Percentiles rank a stretch among this genome's conserved stretches.
phyloP scores from a whole-genome alignment of 2,329 filamentous ascomycete species.

The Alternaria incomplexa region DNA sequence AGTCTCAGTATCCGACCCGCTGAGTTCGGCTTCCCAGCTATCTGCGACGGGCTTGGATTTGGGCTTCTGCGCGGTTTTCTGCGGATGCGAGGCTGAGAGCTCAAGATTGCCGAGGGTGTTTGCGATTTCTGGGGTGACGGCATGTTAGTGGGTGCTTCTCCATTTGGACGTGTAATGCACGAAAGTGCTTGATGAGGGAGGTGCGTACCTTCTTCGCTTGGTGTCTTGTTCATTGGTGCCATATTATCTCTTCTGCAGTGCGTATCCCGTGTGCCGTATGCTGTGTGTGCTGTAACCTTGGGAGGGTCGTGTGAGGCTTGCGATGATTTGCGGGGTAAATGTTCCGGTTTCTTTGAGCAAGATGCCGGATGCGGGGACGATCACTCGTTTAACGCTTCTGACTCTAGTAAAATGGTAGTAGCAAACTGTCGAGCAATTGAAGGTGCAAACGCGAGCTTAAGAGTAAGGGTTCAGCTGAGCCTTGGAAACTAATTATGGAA shows the following conservation, averaged over 20 bases:
- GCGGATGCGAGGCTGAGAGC: conserved; percentile 41
- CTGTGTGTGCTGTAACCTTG: not conserved
- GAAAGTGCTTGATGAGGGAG: not conserved
- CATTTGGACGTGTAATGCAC: not conserved
- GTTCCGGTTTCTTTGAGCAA: not conserved
- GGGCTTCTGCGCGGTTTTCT: conserved; percentile 38
- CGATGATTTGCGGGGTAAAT: conserved; percentile 6
- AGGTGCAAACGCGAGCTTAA: not conserved
- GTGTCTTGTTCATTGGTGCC: conserved; percentile 16
- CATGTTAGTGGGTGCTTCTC: not conserved
- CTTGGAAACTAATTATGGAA: not conserved
- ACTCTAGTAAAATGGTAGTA: not conserved
- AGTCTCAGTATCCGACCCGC: conserved; percentile 44
- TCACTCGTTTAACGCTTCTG: not conserved
- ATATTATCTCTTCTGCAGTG: not conserved
- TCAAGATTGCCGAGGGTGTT: conserved; percentile 46
- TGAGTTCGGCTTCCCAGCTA: conserved; percentile 79
- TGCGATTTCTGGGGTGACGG: conserved; percentile 41
- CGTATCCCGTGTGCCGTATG: not conserved
- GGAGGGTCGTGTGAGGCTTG: not conserved
- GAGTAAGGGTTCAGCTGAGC: not conserved
- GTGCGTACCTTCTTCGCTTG: conserved; percentile 14
- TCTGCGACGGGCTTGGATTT: conserved; percentile 61
- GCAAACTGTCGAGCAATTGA: not conserved
- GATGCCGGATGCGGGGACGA: not conserved